These are phyloP conservation scores for Solanum rostratum DNA, from an alignment of 257 asterid genomes.

Conservation along the genomic window DNA sequence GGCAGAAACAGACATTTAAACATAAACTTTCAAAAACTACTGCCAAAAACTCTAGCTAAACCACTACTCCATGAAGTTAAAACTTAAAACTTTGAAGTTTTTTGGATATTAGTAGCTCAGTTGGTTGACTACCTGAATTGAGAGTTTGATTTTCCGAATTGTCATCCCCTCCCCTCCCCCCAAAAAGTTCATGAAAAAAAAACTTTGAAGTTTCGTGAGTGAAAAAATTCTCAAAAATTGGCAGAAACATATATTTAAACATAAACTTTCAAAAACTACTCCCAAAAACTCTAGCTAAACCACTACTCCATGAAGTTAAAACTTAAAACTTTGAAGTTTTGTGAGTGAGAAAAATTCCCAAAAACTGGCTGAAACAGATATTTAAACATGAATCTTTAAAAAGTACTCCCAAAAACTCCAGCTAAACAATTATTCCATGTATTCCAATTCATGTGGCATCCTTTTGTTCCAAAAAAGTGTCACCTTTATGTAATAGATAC, in stretches of 20 bases:
- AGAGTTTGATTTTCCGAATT: too few species aligned
- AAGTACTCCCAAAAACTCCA: background rate
- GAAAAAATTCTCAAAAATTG: too few species aligned
- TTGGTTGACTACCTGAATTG: too few species aligned
- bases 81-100: too few species aligned
- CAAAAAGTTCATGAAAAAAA: too few species aligned
- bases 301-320: background rate
- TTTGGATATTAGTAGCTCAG: too few species aligned
- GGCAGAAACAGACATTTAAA: background rate
- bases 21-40: background rate
- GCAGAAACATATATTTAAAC: too few species aligned
- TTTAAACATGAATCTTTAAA: background rate
- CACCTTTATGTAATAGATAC: too few species aligned
- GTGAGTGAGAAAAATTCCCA: background rate
- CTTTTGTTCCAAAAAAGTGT: background rate
- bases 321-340: background rate
- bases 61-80: background rate
- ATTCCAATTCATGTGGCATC: background rate
- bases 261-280: too few species aligned
- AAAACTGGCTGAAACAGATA: background rate
- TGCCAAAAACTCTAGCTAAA: background rate
- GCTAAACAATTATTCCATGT: background rate
- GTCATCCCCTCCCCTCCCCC: too few species aligned
- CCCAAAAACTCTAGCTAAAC: too few species aligned
- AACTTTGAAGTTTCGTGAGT: too few species aligned